Evolutionary conservation across 495 filamentous ascomycete species (phyloP), one percentile per base, ranked within the genome.

Genomic region (Ascobolus immersus): DNA sequence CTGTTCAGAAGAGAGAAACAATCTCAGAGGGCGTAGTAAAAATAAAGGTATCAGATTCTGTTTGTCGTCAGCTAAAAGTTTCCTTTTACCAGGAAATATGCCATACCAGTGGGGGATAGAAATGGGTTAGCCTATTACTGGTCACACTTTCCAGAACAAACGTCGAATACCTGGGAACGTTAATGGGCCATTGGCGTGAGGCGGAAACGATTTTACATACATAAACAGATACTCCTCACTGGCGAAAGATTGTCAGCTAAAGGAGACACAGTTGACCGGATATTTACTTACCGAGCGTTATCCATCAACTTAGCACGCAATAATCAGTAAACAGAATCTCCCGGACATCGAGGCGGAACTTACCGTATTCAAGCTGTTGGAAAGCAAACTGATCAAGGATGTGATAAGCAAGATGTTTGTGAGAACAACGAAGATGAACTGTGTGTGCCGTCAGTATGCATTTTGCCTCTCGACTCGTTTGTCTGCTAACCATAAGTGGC

Each of bases 401-500:
- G 82, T 86, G 42, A 89, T 72, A n/a, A 93, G 60, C 10, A 92
- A 61, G 35, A 91, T 79, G 41, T 84, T 89, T 39, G 77, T 89
- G 50, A 93, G 61, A 21, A 64, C 74, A 20, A 92, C 66, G 47
- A 91, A 92, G 42, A 80, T 61, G 22, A 75, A 48, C 66, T 47
- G 18, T 11, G 31, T 11, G 17, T 36, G 40, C 33, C 21, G 13
- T 17, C 24, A 30, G 29, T 30, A 6, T 9, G 28, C 8, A 6
- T 7, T 30, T 30, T 17, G n/a, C 28, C 9, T 30, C 8, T 6
- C 8, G 8, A 13, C 28, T 30, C 8, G 28, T 18, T 35, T 36
- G 28, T 19, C 36, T 44, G 26, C 37, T 32, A 34, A 75, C 55
- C 73, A 79, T 79, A 13, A 77, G 55, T 26, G 72, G 71, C 19